These are phyloP conservation scores for Pulveroboletus sp. DNA, from an alignment of 768 basidiomycete genomes.

Conservation along the genomic window DNA sequence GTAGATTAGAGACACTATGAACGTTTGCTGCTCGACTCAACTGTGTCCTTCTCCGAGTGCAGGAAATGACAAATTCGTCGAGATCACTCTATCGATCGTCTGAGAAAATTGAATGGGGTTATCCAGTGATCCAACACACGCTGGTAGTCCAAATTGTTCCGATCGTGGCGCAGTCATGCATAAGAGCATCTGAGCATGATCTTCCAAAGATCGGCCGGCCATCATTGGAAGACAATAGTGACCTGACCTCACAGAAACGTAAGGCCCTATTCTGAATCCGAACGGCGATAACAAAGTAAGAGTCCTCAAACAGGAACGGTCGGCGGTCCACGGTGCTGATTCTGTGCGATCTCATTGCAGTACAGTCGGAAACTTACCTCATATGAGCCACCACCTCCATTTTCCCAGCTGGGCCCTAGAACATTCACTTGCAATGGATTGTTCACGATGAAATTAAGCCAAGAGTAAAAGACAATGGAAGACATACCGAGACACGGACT, in stretches of 20 bases:
- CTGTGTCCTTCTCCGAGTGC: neutral
- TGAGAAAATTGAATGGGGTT: neutral
- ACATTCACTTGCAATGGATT: neutral
- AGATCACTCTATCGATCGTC: constrained; percentile 3
- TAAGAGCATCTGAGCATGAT: neutral
- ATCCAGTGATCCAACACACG: neutral
- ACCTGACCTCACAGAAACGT: neutral
- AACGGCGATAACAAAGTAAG: neutral
- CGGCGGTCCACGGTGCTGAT: neutral
- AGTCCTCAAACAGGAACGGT: constrained; percentile 1
- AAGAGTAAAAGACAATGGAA: neutral
- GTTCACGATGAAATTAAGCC: neutral
- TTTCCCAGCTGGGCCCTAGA: neutral
- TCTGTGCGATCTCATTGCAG: neutral
- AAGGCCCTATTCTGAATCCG: constrained; percentile 5
- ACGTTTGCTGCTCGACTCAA: neutral
- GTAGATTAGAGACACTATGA: neutral
- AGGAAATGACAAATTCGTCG: neutral
- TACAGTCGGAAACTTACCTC: constrained; percentile 3
- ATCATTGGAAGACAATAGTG: neutral
- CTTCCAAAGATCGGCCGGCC: constrained; percentile 12
- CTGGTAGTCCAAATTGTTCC: neutral
- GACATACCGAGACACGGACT: constrained; percentile 2
- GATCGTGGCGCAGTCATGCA: neutral
- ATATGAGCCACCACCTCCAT: neutral